Conservation (phyloP, 108 stramenopile genomes). For the Seminavis robusta region DNA sequence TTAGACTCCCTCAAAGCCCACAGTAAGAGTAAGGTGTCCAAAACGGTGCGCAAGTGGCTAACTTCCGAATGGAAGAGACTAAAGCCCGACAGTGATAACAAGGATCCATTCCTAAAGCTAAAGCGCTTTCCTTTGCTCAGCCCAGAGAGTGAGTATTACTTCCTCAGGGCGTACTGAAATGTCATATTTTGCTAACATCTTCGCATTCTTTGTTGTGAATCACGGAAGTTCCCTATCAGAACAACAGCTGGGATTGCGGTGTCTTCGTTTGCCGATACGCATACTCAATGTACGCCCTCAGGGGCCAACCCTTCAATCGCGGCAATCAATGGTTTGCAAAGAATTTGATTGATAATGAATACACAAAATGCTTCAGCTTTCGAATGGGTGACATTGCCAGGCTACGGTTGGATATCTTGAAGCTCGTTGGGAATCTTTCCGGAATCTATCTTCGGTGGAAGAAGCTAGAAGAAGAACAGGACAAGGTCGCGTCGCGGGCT, state of each 20-base stretch:
- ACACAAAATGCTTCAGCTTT: slow-evolving; percentile 57
- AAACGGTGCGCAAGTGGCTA: slow-evolving; percentile 58
- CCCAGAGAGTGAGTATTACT: slow-evolving; percentile 57
- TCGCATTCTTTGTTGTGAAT: neutral
- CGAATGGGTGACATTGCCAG: slow-evolving; percentile 61
- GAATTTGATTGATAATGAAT: slow-evolving; percentile 41
- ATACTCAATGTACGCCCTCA: slow-evolving; percentile 54
- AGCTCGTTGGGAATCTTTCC: slow-evolving; percentile 45
- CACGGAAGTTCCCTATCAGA: slow-evolving; percentile 86
- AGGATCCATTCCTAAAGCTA: slow-evolving; percentile 31
- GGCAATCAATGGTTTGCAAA: slow-evolving; percentile 17
- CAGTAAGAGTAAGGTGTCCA: slow-evolving; percentile 39
- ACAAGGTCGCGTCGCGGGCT: no score
- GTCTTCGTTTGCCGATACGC: slow-evolving; percentile 90
- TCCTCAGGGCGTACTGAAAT: neutral
- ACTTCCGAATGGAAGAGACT: slow-evolving; percentile 73
- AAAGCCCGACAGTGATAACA: neutral
- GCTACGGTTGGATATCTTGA: slow-evolving; percentile 55
- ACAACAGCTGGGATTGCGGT: slow-evolving; percentile 86
- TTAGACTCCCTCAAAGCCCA: slow-evolving; percentile 82
- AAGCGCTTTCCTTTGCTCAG: slow-evolving; percentile 35
- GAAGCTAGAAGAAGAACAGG: no score
- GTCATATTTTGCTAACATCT: neutral
- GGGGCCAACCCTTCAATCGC: slow-evolving; percentile 36
- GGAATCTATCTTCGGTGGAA: slow-evolving; percentile 33